Conservation (phyloP, 129 eudicot genomes). For the Kitagawia praeruptora region DNA sequence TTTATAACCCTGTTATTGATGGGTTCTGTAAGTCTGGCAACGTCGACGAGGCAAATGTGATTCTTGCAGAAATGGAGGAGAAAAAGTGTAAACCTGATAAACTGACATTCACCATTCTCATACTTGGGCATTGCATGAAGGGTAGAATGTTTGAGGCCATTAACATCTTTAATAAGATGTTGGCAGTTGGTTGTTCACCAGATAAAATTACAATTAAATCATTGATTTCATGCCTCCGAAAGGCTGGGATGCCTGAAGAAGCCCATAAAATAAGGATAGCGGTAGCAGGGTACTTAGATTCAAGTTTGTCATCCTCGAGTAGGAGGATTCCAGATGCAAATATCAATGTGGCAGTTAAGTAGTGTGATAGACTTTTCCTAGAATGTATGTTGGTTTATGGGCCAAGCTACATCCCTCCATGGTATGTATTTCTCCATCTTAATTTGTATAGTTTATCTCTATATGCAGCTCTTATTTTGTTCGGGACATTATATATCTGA, state of each 20-base stretch:
- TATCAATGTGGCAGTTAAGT: constrained; percentile 50
- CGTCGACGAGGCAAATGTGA: constrained; percentile 68
- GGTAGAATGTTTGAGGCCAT: constrained; percentile 88
- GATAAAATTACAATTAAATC: constrained; percentile 59
- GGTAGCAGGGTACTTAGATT: constrained; percentile 19
- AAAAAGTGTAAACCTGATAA: constrained; percentile 67
- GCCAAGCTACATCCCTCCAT: constrained; percentile 6
- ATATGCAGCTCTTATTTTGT: no score
- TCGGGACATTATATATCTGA: not conserved
- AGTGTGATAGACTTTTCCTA: constrained; percentile 8
- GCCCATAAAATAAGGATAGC: constrained; percentile 54
- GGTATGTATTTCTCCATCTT: not conserved
- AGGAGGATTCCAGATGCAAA: constrained; percentile 24
- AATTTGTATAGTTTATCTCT: not conserved
- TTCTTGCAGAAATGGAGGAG: constrained; percentile 70
- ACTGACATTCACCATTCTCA: constrained; percentile 78
- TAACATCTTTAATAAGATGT: constrained; percentile 56
- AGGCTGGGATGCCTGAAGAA: constrained; percentile 88
- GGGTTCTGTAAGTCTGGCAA: constrained; percentile 86
- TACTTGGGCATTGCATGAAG: constrained; percentile 94
- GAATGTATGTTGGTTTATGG: constrained; percentile 16
- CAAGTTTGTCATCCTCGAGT: constrained; percentile 25
- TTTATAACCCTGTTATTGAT: constrained; percentile 89
- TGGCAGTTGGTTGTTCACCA: constrained; percentile 51
- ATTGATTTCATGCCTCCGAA: constrained; percentile 56